These are phyloP conservation scores for Paratinospora sagittata DNA, from an alignment of 164 flowering plant genomes.

Conservation along the genomic window DNA sequence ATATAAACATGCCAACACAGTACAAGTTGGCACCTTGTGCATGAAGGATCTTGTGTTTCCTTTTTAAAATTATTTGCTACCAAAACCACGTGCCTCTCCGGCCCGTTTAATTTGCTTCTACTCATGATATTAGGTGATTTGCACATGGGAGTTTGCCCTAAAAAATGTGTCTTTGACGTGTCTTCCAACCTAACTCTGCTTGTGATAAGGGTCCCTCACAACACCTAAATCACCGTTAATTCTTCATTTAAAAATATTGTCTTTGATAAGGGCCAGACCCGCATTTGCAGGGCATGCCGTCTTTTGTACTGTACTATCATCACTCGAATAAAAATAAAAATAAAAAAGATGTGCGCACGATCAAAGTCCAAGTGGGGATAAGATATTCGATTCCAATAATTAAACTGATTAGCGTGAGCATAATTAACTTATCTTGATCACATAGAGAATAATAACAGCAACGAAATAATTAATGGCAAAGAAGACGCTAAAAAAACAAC, in stretches of 20 bases:
- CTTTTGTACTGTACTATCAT: neutral
- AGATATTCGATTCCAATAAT: neutral
- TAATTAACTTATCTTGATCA: neutral
- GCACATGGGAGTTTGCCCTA: slow-evolving; percentile 9
- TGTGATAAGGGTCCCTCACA: neutral
- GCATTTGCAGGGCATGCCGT: neutral
- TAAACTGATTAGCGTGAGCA: neutral
- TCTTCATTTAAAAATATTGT: neutral
- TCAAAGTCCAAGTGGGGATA: neutral
- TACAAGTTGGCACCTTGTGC: slow-evolving; percentile 1
- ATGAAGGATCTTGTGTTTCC: neutral
- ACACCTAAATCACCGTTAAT: neutral
- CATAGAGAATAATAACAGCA: too few relatives aligned
- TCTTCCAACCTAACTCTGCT: neutral
- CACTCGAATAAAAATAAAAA: too few relatives aligned
- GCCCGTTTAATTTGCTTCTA: neutral
- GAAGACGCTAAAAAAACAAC: neutral
- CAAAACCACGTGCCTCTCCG: slow-evolving; percentile 3
- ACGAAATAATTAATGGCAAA: neutral
- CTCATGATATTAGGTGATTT: slow-evolving; percentile 10
- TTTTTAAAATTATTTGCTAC: slow-evolving; percentile 5
- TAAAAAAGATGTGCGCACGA: neutral
- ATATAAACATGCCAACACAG: neutral
- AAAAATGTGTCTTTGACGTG: neutral
- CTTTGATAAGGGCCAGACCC: neutral